A percentile compares a stretch with the other conserved stretches of the same genome.
These are phyloP conservation scores for Blastomyces silverae DNA, from an alignment of 2,329 filamentous ascomycete species.

Conservation along the genomic window DNA sequence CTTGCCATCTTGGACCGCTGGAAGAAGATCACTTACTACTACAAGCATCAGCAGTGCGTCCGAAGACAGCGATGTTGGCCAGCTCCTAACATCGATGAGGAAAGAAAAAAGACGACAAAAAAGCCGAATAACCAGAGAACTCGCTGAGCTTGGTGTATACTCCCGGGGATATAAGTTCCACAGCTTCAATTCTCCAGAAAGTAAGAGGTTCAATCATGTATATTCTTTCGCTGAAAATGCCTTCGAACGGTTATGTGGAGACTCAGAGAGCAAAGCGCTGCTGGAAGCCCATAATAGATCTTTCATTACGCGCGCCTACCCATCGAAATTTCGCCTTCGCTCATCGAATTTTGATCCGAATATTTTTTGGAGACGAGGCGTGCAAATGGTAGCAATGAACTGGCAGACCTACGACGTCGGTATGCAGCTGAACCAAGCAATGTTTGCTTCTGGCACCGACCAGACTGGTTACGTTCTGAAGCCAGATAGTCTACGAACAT, in stretches of 20 bases:
- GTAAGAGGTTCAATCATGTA: slow-evolving; percentile 86
- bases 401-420: slow-evolving; percentile 97
- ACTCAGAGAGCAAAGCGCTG: slow-evolving; percentile 65
- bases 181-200: slow-evolving; percentile 69
- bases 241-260: slow-evolving; percentile 73
- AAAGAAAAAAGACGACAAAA: slow-evolving; percentile 57
- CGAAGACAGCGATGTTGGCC: slow-evolving; percentile 67
- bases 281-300: slow-evolving; percentile 86
- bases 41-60: slow-evolving; percentile 54
- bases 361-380: slow-evolving; percentile 86
- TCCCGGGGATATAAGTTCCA: slow-evolving; percentile 73
- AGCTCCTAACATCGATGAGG: slow-evolving; percentile 47
- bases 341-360: slow-evolving; percentile 95
- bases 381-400: slow-evolving; percentile 96
- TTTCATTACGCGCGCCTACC: slow-evolving; percentile 90
- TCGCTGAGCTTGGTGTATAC: slow-evolving; percentile 80
- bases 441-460: slow-evolving; percentile 88
- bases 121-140: slow-evolving; percentile 77
- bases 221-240: slow-evolving; percentile 89
- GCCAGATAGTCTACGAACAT: slow-evolving; percentile 66
- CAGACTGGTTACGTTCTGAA: slow-evolving; percentile 90
- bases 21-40: slow-evolving; percentile 48
- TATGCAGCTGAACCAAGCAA: slow-evolving; percentile 94
- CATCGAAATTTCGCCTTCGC: slow-evolving; percentile 68
- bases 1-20: slow-evolving; percentile 43